These are phyloP conservation scores for Coemansia sp. DNA, from an alignment of 371 early-diverging fungal genomes.

Conservation along the genomic window DNA sequence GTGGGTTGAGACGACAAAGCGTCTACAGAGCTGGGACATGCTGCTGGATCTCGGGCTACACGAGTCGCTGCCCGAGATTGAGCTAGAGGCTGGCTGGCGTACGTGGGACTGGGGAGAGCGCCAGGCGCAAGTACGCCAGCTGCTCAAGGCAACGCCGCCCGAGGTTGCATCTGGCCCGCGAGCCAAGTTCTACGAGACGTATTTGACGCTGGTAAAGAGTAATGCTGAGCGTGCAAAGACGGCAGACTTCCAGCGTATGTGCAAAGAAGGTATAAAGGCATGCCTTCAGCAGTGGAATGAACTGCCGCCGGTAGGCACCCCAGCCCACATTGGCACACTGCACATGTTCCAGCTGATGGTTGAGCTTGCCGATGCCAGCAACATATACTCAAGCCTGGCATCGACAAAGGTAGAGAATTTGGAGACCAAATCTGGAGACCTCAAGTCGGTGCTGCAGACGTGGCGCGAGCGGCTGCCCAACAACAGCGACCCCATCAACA, in stretches of 20 bases:
- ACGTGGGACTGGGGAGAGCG: constrained; percentile 81
- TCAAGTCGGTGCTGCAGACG: constrained; percentile 86
- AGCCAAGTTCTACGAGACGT: constrained; percentile 84
- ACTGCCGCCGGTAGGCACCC: constrained; percentile 79
- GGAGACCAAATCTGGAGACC: constrained; percentile 79
- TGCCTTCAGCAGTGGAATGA: constrained; percentile 83
- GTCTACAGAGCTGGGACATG: constrained; percentile 99
- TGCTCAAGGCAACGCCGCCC: constrained; percentile 62
- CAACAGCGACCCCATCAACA: constrained; percentile 93
- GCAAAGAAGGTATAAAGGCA: constrained; percentile 87
- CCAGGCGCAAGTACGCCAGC: constrained; percentile 48
- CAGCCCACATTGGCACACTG: constrained; percentile 82
- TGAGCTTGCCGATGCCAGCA: constrained; percentile 89
- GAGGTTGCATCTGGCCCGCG: constrained; percentile 60
- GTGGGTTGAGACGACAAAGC: constrained; percentile 91
- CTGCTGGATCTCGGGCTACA: constrained; percentile 89
- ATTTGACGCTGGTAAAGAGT: constrained; percentile 70
- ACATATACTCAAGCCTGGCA: constrained; percentile 80
- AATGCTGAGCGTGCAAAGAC: constrained; percentile 65
- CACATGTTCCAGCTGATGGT: constrained; percentile 94
- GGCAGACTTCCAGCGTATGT: constrained; percentile 74
- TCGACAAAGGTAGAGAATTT: constrained; percentile 76
- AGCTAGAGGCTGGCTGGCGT: constrained; percentile 91
- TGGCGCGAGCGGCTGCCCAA: constrained; percentile 99
- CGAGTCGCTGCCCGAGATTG: constrained; percentile 79